Conservation (phyloP, 495 filamentous ascomycete species). For the Opeltia flavorubescens region DNA sequence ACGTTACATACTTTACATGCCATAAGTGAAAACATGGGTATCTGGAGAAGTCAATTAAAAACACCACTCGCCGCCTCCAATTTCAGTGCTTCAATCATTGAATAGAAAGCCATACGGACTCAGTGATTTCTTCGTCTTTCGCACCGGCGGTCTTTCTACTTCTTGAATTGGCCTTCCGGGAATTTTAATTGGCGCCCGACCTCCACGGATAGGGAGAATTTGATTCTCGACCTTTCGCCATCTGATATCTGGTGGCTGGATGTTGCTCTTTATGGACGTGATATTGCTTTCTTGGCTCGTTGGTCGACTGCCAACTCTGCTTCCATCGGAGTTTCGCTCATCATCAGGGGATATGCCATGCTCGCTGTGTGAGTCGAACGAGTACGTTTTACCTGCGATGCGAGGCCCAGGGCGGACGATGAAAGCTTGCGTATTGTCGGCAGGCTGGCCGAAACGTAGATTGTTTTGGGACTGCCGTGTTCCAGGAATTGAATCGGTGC, state of each 20-base stretch:
- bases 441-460: background rate
- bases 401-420: conserved; percentile 6
- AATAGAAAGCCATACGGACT: background rate
- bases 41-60: background rate
- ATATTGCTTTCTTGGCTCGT: conserved; percentile 1
- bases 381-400: conserved; percentile 9
- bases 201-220: background rate
- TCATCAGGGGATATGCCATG: conserved; percentile 3
- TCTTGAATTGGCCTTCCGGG: background rate
- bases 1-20: no score
- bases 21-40: background rate
- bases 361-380: conserved; percentile 7
- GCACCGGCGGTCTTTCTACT: background rate
- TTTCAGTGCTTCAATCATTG: background rate
- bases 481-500: background rate
- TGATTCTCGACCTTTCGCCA: background rate
- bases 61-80: background rate
- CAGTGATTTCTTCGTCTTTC: background rate
- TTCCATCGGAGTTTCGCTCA: background rate
- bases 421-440: background rate
- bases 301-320: conserved; percentile 3
- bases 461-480: conserved; percentile 1
- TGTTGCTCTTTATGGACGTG: background rate
- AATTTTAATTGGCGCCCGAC: background rate
- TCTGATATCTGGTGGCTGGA: background rate